Evolutionary conservation across 257 asterid species (phyloP), one percentile per base, ranked within the genome.

Genomic region (Rauvolfia tetraphylla): DNA sequence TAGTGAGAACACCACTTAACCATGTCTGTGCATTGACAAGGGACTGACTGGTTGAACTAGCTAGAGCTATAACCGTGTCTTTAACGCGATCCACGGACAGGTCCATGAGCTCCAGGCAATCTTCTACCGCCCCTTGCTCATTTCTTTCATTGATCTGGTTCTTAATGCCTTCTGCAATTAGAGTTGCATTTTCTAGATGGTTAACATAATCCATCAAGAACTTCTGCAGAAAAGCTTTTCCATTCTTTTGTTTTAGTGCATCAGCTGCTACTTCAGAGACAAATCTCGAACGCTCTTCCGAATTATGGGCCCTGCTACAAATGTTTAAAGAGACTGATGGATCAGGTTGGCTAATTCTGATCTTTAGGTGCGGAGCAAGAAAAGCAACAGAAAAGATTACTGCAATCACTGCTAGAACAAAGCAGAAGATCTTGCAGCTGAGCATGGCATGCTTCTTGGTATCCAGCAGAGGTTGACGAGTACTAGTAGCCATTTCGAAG

Each of bases 1-100:
- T 88, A 6, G 92, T 86, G 27, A 88, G 87, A 51, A 82, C 84
- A 1, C 84, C 87, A 59, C 95, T 89, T 0, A 89, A 83, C 89
- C 87, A 88, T 23, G 86, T 69, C 9, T 72, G 91, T 0, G 84
- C 87, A 15, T 77, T 42, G 42, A 81, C 83, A 41, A 54, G 79
- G 7, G 85, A 74, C 23, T 27, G 10, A 0, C 22, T 6, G 13
- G 54, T 70, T 29, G 15, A 38, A 46, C 74, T 79, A 9, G 23
- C 23, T 15, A 86, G 72, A 63, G 89, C 85, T 53, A 8, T 25
- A 23, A 81, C 58, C 1, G 91, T 78, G 34, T 81, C 85, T 2
- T 13, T n/a, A 33, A 85, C 82, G 68, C 83, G 84, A 67, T 88
- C 91, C 0, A 68, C 13, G 0, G 91, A 86, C 42, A 76, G 41